Percentiles rank a stretch among this genome's conserved stretches.
Conservation (phyloP, 768 basidiomycete genomes). For the Leccinum boreale region DNA sequence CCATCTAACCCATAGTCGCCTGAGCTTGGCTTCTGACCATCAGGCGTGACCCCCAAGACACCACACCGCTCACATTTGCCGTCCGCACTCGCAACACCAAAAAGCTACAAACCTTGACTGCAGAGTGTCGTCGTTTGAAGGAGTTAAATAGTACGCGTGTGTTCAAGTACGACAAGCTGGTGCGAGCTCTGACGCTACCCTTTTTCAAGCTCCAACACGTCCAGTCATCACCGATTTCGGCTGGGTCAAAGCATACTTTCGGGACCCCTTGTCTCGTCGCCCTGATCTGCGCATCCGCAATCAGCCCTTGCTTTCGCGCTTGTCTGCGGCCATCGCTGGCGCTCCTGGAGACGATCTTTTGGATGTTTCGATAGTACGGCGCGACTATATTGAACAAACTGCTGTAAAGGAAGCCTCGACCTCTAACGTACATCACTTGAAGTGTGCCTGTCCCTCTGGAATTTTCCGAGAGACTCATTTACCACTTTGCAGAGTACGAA, state of each 20-base stretch:
- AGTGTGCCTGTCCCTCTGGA: conserved; percentile 9
- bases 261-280: conserved; percentile 4
- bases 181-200: neutral
- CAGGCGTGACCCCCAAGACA: conserved; percentile 38
- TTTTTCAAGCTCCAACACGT: conserved; percentile 11
- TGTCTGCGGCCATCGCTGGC: conserved; percentile 64
- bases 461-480: neutral
- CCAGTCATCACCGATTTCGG: conserved; percentile 10
- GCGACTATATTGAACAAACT: conserved; percentile 57
- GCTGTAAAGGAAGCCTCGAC: conserved; percentile 34
- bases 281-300: conserved; percentile 51
- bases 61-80: conserved; percentile 41
- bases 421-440: conserved; percentile 22
- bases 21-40: conserved; percentile 57
- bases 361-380: conserved; percentile 57
- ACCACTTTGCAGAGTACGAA: conserved; percentile 46
- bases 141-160: conserved; percentile 43
- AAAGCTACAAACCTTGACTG: conserved; percentile 43
- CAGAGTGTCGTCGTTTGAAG: conserved; percentile 57
- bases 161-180: neutral
- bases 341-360: conserved; percentile 54
- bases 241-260: conserved; percentile 18
- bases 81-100: conserved; percentile 44
- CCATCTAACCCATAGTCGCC: neutral
- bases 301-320: conserved; percentile 46